Conservation (phyloP, 208 protist genomes). For the Trypanosoma conorhini region DNA sequence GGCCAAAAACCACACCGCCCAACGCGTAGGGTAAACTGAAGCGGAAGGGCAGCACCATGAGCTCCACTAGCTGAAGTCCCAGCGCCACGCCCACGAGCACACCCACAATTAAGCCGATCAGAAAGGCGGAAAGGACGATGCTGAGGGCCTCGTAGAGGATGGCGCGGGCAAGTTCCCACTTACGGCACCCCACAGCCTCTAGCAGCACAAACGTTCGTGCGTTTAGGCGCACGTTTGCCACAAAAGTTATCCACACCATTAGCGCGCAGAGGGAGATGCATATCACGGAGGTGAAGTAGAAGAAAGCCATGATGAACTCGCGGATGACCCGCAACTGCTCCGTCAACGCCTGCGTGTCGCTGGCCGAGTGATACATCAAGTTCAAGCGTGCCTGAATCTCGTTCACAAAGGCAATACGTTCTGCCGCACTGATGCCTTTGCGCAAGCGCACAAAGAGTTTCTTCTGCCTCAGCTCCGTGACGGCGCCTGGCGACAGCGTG, state of each 20-base stretch:
- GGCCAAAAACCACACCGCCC: slow-evolving; percentile 67
- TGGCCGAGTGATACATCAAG: slow-evolving; percentile 37
- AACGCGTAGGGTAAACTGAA: slow-evolving; percentile 91
- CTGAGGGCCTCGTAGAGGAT: slow-evolving; percentile 95
- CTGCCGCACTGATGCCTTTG: slow-evolving; percentile 21
- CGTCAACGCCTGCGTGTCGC: slow-evolving; percentile 45
- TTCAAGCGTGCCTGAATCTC: slow-evolving; percentile 69
- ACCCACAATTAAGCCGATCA: slow-evolving; percentile 75
- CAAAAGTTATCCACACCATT: slow-evolving; percentile 96
- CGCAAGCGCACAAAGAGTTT: slow-evolving; percentile 75
- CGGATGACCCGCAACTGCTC: slow-evolving; percentile 50
- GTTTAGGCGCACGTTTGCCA: slow-evolving; percentile 95
- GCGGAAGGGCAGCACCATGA: slow-evolving; percentile 88
- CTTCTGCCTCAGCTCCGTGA: slow-evolving; percentile 45
- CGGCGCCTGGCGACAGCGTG: slow-evolving; percentile 12
- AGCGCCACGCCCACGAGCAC: slow-evolving; percentile 80
- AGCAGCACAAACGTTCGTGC: slow-evolving; percentile 95
- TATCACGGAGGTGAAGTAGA: slow-evolving; percentile 92
- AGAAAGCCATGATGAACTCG: slow-evolving; percentile 91
- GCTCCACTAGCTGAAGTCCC: slow-evolving; percentile 83
- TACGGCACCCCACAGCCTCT: slow-evolving; percentile 89
- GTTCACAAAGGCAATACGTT: slow-evolving; percentile 85
- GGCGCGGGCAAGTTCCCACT: slow-evolving; percentile 76
- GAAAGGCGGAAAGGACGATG: slow-evolving; percentile 91
- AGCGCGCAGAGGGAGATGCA: slow-evolving; percentile 94